phyloP scores from a whole-genome alignment of 2,329 filamentous ascomycete genomes.

The Talaromyces verruculosus region DNA sequence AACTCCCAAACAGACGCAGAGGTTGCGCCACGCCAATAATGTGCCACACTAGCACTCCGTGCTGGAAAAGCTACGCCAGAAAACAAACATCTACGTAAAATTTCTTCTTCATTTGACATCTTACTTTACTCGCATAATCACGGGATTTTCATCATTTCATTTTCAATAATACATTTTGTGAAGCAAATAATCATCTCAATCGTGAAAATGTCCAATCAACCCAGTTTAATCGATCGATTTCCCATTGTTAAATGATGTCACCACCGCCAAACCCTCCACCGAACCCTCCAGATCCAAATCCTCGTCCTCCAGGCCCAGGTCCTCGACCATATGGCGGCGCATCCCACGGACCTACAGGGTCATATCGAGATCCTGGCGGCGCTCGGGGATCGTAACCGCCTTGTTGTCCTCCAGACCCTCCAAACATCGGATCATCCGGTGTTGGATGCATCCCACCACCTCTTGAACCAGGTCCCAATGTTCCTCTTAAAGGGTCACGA shows the following conservation, averaged over 20 bases:
- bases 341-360: slow-evolving; percentile 75
- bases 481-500: slow-evolving; percentile 72
- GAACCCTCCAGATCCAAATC: slow-evolving; percentile 35
- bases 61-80: not conserved
- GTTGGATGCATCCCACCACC: slow-evolving; percentile 91
- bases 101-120: not conserved
- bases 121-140: not conserved
- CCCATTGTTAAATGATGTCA: slow-evolving; percentile 40
- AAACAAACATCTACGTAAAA: not conserved
- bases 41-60: not conserved
- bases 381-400: slow-evolving; percentile 66
- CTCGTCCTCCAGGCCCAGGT: slow-evolving; percentile 48
- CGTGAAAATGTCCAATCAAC: not conserved
- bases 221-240: not conserved
- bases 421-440: slow-evolving; percentile 86
- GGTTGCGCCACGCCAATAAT: slow-evolving; percentile 18
- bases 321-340: slow-evolving; percentile 50
- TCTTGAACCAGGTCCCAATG: slow-evolving; percentile 62
- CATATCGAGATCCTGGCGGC: slow-evolving; percentile 87
- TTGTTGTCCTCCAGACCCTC: slow-evolving; percentile 49
- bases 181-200: not conserved
- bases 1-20: slow-evolving; percentile 18
- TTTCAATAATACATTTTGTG: slow-evolving; percentile 12
- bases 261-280: slow-evolving; percentile 50
- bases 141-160: slow-evolving; percentile 46